Conservation (phyloP, 768 basidiomycete genomes). For the Mrakia frigida region DNA sequence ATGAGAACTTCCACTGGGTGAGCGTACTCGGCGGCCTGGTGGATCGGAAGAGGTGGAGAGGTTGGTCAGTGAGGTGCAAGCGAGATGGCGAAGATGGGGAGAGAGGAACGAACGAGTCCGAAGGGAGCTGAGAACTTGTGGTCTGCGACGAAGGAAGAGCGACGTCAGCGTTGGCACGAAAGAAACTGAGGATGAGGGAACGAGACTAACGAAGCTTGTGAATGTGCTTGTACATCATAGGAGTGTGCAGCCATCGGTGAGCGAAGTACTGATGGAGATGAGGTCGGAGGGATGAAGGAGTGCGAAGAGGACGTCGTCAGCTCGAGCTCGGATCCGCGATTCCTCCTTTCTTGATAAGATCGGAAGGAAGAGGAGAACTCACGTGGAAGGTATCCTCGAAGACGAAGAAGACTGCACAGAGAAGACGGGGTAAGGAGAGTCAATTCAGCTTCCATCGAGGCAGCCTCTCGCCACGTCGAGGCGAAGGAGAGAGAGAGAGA, state of each 20-base stretch:
- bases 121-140: constrained; percentile 97
- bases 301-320: neutral
- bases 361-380: constrained; percentile 55
- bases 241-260: constrained; percentile 82
- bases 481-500: neutral
- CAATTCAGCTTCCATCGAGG: neutral
- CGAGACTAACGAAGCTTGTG: constrained; percentile 69
- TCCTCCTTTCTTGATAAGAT: neutral
- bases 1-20: constrained; percentile 96
- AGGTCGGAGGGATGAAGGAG: neutral
- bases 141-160: constrained; percentile 42
- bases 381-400: constrained; percentile 95
- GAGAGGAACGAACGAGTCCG: constrained; percentile 56
- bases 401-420: constrained; percentile 66
- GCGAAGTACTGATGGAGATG: constrained; percentile 49
- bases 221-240: constrained; percentile 55
- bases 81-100: neutral
- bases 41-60: constrained; percentile 40
- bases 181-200: neutral
- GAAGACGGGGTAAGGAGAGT: constrained; percentile 51
- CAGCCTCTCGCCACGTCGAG: neutral
- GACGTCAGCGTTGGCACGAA: neutral
- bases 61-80: neutral
- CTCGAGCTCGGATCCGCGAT: neutral
- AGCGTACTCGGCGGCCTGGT: constrained; percentile 73